Evolutionary conservation across 2,329 filamentous ascomycete species (phyloP).

Genomic region (Emericellopsis atlantica): DNA sequence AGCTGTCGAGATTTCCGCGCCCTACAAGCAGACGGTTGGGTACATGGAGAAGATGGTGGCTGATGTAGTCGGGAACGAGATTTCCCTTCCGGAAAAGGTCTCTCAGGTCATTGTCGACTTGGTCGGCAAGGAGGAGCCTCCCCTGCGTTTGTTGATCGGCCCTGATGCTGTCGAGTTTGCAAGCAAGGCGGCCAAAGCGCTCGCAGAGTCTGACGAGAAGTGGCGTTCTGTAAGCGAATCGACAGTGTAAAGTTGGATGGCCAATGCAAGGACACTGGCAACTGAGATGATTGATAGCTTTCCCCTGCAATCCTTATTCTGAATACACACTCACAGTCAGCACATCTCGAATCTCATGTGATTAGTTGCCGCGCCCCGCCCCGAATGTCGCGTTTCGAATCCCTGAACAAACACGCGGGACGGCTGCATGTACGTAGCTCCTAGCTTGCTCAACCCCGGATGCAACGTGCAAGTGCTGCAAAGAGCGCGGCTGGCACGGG

Average conservation of each 20-base stretch:
- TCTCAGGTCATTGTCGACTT: constrained; percentile 14
- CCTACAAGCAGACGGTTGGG: constrained; percentile 23
- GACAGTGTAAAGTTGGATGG: background rate
- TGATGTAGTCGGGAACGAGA: background rate
- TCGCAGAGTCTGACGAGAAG: constrained; percentile 16
- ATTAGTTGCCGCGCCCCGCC: no score
- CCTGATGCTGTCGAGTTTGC: constrained; percentile 12
- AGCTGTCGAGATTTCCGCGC: constrained; percentile 14
- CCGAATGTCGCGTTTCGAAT: no score
- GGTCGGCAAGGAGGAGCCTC: constrained; percentile 12
- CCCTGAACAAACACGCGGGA: no score
- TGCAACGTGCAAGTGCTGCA: no score
- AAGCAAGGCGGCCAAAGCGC: constrained; percentile 5
- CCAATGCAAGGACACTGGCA: no score
- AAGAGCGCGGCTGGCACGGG: no score
- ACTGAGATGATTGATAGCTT: no score
- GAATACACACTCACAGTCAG: no score
- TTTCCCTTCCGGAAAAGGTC: constrained; percentile 8
- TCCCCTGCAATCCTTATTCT: no score
- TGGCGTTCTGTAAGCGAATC: constrained; percentile 8
- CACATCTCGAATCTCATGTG: no score
- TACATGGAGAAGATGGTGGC: background rate
- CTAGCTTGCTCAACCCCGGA: no score
- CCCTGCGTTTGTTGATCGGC: constrained; percentile 18
- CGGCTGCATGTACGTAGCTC: no score